Conservation (phyloP, 2,329 filamentous ascomycete genomes). For the Amesomyces nigricolor region DNA sequence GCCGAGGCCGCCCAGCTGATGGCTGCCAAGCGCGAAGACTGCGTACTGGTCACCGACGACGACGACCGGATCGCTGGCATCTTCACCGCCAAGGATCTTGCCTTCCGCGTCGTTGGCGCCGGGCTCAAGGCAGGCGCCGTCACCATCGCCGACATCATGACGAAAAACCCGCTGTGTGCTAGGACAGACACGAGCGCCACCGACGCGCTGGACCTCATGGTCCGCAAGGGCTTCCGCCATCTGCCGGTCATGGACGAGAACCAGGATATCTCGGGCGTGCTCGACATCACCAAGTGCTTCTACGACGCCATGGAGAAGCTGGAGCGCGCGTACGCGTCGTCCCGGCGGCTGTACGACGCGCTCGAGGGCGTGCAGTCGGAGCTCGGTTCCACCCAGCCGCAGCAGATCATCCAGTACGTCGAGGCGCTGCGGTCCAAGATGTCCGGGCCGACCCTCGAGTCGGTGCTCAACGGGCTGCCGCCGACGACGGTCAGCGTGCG, state of each 20-base stretch:
- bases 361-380: conserved; percentile 97
- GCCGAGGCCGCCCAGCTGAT: conserved; percentile 96
- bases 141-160: conserved; percentile 98
- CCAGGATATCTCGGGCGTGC: conserved; percentile 94
- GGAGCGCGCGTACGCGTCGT: conserved; percentile 94
- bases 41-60: conserved; percentile 93
- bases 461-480: conserved; percentile 84
- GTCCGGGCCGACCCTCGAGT: conserved; percentile 94
- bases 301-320: conserved; percentile 99
- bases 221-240: conserved; percentile 95
- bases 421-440: conserved; percentile 93
- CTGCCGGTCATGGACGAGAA: conserved; percentile 99
- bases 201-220: conserved; percentile 95
- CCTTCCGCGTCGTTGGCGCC: conserved; percentile 89
- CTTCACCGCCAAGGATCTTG: conserved; percentile 97
- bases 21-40: conserved; percentile 98
- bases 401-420: conserved; percentile 98
- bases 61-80: conserved; percentile 97
- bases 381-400: conserved; percentile 88
- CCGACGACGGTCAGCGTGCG: conserved; percentile 93
- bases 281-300: conserved; percentile 99
- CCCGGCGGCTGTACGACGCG: conserved; percentile 95
- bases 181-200: conserved; percentile 97
- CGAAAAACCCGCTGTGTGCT: conserved; percentile 96
- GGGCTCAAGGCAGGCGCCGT: conserved; percentile 85